Evolutionary conservation across 208 protist species (phyloP).

Genomic region (Leishmania braziliensis): DNA sequence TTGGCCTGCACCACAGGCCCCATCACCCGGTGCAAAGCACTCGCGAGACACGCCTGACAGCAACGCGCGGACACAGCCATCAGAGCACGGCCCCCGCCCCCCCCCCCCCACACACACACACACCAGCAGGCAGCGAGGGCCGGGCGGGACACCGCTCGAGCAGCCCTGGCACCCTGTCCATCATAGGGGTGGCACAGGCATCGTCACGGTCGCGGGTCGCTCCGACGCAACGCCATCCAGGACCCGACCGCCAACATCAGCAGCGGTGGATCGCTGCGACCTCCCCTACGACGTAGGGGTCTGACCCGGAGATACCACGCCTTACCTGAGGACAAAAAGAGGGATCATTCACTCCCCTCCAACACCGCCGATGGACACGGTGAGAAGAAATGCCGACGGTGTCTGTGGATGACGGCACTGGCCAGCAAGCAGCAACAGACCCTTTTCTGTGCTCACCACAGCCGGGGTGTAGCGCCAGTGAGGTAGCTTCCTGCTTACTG

Average conservation of each 20-base stretch:
- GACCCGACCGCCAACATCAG: neutral
- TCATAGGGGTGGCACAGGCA: no score
- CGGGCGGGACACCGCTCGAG: no score
- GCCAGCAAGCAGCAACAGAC: slow-evolving; percentile 61
- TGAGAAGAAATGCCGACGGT: slow-evolving; percentile 35
- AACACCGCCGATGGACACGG: neutral
- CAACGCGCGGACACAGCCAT: neutral
- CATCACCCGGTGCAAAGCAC: neutral
- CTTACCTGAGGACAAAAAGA: neutral
- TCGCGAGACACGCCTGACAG: neutral
- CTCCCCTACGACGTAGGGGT: neutral
- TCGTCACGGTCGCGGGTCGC: no score
- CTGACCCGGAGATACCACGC: neutral
- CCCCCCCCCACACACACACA: neutral
- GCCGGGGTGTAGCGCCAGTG: slow-evolving; percentile 77
- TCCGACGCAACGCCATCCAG: neutral
- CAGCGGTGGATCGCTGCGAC: neutral
- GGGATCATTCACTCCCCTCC: neutral
- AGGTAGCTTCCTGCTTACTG: slow-evolving; percentile 17
- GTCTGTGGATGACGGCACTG: slow-evolving; percentile 72
- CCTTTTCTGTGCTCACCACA: slow-evolving; percentile 32
- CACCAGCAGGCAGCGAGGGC: no score
- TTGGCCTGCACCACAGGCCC: neutral
- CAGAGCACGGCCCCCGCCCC: neutral
- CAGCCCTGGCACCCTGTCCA: no score